Evolutionary conservation across 108 stramenopile species (phyloP), one percentile per base, ranked within the genome.

Genomic region (Cylindrotheca fusiformis): DNA sequence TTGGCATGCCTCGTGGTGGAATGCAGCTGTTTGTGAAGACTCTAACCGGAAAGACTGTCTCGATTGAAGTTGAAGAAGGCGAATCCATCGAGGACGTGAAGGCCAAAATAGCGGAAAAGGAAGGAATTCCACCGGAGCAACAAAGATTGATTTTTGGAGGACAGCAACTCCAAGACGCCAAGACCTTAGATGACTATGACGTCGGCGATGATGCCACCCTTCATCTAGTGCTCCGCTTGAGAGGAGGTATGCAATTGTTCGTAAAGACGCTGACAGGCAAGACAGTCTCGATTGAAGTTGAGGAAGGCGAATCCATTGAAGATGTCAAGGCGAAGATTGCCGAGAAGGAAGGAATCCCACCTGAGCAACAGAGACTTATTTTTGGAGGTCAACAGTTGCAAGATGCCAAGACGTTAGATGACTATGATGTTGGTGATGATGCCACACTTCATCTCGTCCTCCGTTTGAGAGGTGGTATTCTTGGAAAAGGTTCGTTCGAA

Each of bases 301-400:
- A 98, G 67, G 95, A 95, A 60, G 97, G 93, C 25, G 97, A 98
- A 79, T 91, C 92, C 17, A 96, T 98, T 63, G 97, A 98, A 76
- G 95, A 94, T 62, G 90, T 97, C 58, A 97, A 97, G 84, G 93
- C 95, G 10, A 97, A 97, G 67, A 97, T 97, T 69, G 76, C 93
- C 8, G 95, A 97, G 71, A 97, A 96, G 69, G 97, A 97, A 76
- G 97, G 97, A 17, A 95, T 97, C 55, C 97, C 97, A 19, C 78
- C 94, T 17, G 97, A 96, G 55, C 97, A 97, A 70, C 97, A 97
- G 63, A 77, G 95, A 44, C 77, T 96, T 19, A 97, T 97, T 56
- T 97, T 96, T 71, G 97, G 97, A 46, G 97, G 97, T n/a, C 95
- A 97, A 75, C 97, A 97, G 76, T 80, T 97, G 33, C 90, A 95